Conservation (phyloP, 179 eudicot species). For the Silene noctiflora region DNA sequence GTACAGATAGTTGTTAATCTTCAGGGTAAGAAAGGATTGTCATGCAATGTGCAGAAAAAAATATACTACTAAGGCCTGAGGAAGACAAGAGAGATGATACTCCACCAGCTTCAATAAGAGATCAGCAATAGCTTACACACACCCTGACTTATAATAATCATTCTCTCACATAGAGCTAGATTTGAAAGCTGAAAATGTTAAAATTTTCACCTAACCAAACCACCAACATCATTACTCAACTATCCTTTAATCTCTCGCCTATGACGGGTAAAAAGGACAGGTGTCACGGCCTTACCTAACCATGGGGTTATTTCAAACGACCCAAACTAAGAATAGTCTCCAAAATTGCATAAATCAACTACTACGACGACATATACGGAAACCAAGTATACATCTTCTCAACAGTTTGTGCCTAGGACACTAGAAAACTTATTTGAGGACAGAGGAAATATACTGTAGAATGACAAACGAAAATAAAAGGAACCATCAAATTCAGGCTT, state of each 20-base stretch:
- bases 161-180: slow-evolving; percentile 1
- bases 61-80: background rate
- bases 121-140: background rate
- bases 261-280: background rate
- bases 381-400: background rate
- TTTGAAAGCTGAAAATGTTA: background rate
- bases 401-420: background rate
- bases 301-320: background rate
- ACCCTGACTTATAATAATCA: background rate
- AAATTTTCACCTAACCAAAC: background rate
- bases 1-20: background rate
- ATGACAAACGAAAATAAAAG: slow-evolving; percentile 4
- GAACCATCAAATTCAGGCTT: background rate
- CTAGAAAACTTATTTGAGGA: background rate
- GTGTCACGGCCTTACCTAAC: too few relatives aligned
- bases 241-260: background rate
- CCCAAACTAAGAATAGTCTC: background rate
- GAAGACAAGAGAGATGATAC: background rate
- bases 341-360: background rate
- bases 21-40: background rate
- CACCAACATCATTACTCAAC: background rate
- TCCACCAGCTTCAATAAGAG: background rate
- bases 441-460: background rate
- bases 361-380: too few relatives aligned
- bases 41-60: background rate